phyloP scores from a whole-genome alignment of 2,329 filamentous ascomycete species.

The Nothophaeocryptopus gaeumannii region DNA sequence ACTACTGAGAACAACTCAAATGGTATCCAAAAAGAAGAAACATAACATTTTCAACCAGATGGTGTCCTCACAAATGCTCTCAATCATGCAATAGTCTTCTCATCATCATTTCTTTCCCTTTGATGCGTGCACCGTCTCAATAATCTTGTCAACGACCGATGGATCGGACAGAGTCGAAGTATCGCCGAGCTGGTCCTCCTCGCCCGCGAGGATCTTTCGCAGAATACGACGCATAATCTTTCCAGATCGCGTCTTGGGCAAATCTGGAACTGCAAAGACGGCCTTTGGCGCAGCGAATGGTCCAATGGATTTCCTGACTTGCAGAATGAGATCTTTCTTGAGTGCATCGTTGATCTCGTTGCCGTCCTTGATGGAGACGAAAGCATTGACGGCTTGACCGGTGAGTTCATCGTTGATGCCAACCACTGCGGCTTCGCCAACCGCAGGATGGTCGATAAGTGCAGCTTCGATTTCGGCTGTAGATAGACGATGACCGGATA shows the following conservation, averaged over 20 bases:
- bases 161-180: constrained; percentile 92
- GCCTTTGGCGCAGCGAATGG: constrained; percentile 96
- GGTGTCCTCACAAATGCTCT: too few species aligned
- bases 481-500: constrained; percentile 91
- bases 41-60: too few species aligned
- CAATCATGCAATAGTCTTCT: too few species aligned
- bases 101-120: constrained; percentile 42
- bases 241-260: constrained; percentile 94
- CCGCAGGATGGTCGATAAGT: constrained; percentile 81
- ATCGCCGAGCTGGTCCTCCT: constrained; percentile 95
- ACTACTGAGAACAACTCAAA: neutral
- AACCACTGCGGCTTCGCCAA: constrained; percentile 93
- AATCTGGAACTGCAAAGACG: constrained; percentile 83
- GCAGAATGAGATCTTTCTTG: constrained; percentile 88
- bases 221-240: constrained; percentile 99
- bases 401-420: constrained; percentile 91
- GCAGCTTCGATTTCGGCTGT: constrained; percentile 98
- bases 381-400: constrained; percentile 95
- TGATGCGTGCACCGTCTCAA: constrained; percentile 69
- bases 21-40: neutral
- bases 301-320: constrained; percentile 95
- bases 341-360: constrained; percentile 73
- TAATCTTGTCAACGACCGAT: constrained; percentile 83
- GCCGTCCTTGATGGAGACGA: constrained; percentile 86
- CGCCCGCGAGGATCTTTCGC: constrained; percentile 93